Evolutionary conservation across 129 eudicot species (phyloP).

Genomic region (Pulicaria dysenterica): DNA sequence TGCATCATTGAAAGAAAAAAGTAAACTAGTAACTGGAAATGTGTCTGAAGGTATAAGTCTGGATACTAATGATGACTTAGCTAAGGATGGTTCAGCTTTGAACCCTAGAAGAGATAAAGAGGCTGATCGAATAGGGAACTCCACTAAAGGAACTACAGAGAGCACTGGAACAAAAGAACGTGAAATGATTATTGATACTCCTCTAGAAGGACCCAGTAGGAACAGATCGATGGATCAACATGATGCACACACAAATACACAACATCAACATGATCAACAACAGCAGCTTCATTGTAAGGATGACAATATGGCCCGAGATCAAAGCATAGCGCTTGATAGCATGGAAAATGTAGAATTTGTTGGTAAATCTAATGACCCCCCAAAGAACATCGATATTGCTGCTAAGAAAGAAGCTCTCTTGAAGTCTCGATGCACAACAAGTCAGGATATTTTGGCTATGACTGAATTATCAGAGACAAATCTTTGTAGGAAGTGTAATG

Average conservation of each 20-base stretch:
- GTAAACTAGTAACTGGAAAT: slow-evolving; percentile 41
- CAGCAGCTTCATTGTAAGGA: slow-evolving; percentile 9
- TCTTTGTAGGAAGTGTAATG: slow-evolving; percentile 69
- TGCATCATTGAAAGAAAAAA: slow-evolving; percentile 56
- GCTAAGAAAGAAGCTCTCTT: slow-evolving; percentile 42
- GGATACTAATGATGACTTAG: not conserved
- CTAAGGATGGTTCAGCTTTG: slow-evolving; percentile 15
- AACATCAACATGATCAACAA: no score
- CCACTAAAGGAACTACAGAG: not conserved
- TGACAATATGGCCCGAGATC: slow-evolving; percentile 14
- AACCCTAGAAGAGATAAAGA: slow-evolving; percentile 20
- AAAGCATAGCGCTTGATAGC: slow-evolving; percentile 6
- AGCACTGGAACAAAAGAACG: not conserved
- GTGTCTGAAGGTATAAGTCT: slow-evolving; percentile 27
- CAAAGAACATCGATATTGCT: slow-evolving; percentile 32
- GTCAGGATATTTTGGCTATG: slow-evolving; percentile 52
- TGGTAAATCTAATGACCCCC: slow-evolving; percentile 12
- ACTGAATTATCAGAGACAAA: slow-evolving; percentile 40
- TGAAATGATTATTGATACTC: slow-evolving; percentile 1
- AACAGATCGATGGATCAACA: no score
- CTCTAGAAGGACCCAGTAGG: no score
- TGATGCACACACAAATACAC: no score
- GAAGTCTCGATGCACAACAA: slow-evolving; percentile 43
- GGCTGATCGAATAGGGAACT: slow-evolving; percentile 22
- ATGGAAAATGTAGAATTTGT: slow-evolving; percentile 15